A percentile compares a stretch with the other conserved stretches of the same genome.
These are phyloP conservation scores for Curvularia eragrostidis DNA, from an alignment of 2,329 filamentous ascomycete species.

Conservation along the genomic window DNA sequence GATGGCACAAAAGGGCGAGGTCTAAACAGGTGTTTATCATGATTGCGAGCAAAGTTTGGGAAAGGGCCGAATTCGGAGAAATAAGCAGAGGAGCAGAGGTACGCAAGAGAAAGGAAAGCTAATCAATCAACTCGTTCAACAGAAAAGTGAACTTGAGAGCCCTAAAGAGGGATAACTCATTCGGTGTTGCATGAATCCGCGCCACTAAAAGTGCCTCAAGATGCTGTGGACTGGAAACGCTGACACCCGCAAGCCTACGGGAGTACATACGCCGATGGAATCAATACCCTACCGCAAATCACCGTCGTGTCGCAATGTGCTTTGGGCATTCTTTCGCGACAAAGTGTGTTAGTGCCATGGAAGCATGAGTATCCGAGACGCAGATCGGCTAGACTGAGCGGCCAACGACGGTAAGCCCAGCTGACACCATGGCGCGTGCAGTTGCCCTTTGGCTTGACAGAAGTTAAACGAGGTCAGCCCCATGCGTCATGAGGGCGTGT, in stretches of 20 bases:
- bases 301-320: slow-evolving; percentile 5
- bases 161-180: slow-evolving; percentile 19
- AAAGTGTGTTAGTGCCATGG: slow-evolving; percentile 29
- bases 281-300: slow-evolving; percentile 16
- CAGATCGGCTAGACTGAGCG: slow-evolving; percentile 17
- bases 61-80: slow-evolving; percentile 4
- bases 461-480: slow-evolving; percentile 11
- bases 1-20: slow-evolving; percentile 42
- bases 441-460: slow-evolving; percentile 20
- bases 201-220: slow-evolving; percentile 27
- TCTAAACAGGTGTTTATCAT: slow-evolving; percentile 41
- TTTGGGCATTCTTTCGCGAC: slow-evolving; percentile 11
- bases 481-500: slow-evolving; percentile 24
- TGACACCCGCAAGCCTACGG: slow-evolving; percentile 14
- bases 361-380: slow-evolving; percentile 24
- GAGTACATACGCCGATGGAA: slow-evolving; percentile 18
- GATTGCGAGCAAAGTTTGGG: slow-evolving; percentile 7
- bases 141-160: slow-evolving; percentile 9
- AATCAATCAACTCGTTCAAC: neutral
- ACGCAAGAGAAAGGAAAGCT: neutral
- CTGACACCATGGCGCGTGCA: slow-evolving; percentile 23
- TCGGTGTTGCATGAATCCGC: slow-evolving; percentile 34
- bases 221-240: slow-evolving; percentile 23
- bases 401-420: slow-evolving; percentile 4
- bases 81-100: neutral